Evolutionary conservation across 1,284 basidiomycete species (phyloP), one percentile per base, ranked within the genome.

Genomic region (Pascua sp.): DNA sequence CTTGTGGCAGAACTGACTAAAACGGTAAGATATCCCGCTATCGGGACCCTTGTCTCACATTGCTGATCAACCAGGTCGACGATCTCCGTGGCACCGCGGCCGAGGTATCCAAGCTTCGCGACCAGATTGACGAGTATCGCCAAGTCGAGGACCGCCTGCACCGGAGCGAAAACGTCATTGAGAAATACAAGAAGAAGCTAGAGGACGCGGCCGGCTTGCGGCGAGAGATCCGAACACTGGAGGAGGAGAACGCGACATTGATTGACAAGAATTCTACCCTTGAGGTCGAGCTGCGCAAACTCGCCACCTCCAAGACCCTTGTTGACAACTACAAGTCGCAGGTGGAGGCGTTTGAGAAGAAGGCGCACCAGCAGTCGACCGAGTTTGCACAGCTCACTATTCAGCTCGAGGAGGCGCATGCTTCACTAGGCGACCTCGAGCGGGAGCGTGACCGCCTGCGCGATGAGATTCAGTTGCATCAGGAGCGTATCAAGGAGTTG

Each of bases 111-210:
- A 84, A 84, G 63, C 80, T 98, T 57, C 94, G 92, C 71, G 95
- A 98, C 69, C 88, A 96, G 76, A 81, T 97, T 1, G 95, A 98
- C 70, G 95, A 98, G 88, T 91, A 89, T 66, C 87, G 88, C 18
- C 92, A 96, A 77, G 87, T 90, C 5, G 89, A 90, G 4, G 95
- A 97, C 67, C 89, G 87, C 61, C 80, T 93, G 39, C 88, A 91
- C 69, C 97, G 95, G 80, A 89, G 87, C 8, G 95, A 98, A 75
- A 95, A 95, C 68, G 93, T 95, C 39, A 91, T 97, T 83, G 93
- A 98, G 77, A 98, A 98, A 77, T 96, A 97, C 79, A 95, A 95
- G 81, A 95, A 92, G 82, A 98, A 98, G 78, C 82, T 98, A 5
- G 95, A 98, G 67, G 95, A 97, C 72, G 86, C 88, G 5, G 90